phyloP scores from a whole-genome alignment of 306 rosid species.

The Gillenia trifoliata region DNA sequence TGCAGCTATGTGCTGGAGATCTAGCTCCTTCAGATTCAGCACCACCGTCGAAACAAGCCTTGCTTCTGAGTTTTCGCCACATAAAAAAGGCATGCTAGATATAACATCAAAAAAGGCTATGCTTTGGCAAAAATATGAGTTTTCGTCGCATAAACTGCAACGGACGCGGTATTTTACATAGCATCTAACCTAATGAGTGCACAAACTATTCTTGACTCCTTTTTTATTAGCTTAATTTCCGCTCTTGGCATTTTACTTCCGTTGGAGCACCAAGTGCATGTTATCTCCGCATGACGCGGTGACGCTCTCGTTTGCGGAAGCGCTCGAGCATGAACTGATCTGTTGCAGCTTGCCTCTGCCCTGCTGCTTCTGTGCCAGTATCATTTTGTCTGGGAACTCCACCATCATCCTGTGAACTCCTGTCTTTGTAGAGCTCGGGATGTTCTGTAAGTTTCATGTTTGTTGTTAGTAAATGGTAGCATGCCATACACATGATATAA shows the following conservation, averaged over 20 bases:
- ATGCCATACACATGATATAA: not conserved
- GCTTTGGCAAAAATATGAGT: not conserved
- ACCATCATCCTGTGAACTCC: conserved; percentile 55
- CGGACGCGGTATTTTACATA: not conserved
- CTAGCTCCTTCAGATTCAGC: no score
- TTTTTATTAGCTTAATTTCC: not conserved
- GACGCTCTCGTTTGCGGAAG: conserved; percentile 93
- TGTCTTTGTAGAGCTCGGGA: conserved; percentile 91
- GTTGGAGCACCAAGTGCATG: not conserved
- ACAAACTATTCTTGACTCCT: conserved; percentile 1
- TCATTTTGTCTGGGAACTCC: conserved; percentile 59
- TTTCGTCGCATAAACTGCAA: not conserved
- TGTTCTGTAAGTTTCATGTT: conserved; percentile 57
- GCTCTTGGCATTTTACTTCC: not conserved
- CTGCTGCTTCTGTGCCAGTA: conserved; percentile 45
- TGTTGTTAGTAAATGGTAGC: conserved; percentile 17
- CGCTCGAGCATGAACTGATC: conserved; percentile 93
- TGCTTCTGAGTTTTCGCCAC: not conserved
- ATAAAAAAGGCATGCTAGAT: not conserved
- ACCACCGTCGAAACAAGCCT: no score
- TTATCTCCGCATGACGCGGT: conserved; percentile 77
- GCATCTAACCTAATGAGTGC: not conserved
- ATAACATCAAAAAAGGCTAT: not conserved
- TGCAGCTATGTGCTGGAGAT: no score
- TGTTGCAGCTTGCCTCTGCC: conserved; percentile 93